A percentile compares a stretch with the other conserved stretches of the same genome.
These are phyloP conservation scores for Fusarium setosum DNA, from an alignment of 2,329 filamentous ascomycete species.

Conservation along the genomic window DNA sequence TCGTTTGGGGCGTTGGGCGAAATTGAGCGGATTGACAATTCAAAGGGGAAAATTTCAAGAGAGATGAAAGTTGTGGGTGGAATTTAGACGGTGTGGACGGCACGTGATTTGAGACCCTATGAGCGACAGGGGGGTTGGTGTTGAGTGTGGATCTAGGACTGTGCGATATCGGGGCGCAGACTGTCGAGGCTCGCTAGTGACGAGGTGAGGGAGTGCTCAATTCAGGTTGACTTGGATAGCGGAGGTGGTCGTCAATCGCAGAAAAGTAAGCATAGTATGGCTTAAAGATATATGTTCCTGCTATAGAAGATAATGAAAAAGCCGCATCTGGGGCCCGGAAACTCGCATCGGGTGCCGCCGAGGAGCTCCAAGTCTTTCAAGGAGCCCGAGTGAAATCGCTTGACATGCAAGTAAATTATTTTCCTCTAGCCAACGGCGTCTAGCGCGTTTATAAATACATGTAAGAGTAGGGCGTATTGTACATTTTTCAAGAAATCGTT, in stretches of 20 bases:
- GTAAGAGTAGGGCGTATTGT: conserved; percentile 35
- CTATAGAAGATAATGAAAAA: too few species aligned
- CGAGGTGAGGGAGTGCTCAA: too few species aligned
- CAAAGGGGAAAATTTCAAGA: conserved; percentile 9
- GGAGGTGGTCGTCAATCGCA: too few species aligned
- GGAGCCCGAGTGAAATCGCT: too few species aligned
- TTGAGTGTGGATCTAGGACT: not conserved
- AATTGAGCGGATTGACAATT: conserved; percentile 34
- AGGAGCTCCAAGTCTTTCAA: not conserved
- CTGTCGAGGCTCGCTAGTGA: not conserved
- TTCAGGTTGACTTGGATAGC: too few species aligned
- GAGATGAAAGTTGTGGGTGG: conserved; percentile 38
- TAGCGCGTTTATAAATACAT: conserved; percentile 24
- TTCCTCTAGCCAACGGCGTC: conserved; percentile 4
- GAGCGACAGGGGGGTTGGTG: not conserved
- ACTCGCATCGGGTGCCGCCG: not conserved
- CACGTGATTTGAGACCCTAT: conserved; percentile 48
- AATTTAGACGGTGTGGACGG: conserved; percentile 43
- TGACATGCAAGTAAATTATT: conserved; percentile 1
- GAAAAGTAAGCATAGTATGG: too few species aligned
- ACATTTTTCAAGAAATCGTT: conserved; percentile 13
- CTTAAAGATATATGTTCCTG: too few species aligned
- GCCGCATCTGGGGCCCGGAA: not conserved
- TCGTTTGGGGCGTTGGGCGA: conserved; percentile 49
- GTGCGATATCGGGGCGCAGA: not conserved